Conservation (phyloP, 2,329 filamentous ascomycete genomes). For the Fonsecaea pedrosoi region DNA sequence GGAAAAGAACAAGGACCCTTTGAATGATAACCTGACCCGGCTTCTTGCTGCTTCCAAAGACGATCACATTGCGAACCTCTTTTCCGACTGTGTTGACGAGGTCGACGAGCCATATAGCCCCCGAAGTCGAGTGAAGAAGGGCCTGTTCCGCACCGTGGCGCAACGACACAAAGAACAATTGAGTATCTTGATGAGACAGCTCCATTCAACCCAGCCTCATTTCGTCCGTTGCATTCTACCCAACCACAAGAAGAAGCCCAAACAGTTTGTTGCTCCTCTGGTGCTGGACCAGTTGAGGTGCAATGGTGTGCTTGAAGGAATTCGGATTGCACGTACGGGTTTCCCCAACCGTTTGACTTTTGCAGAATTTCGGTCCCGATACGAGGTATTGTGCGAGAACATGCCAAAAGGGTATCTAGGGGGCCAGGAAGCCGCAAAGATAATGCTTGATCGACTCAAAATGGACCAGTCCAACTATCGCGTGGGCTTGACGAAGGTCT, state of each 20-base stretch:
- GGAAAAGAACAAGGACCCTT: conserved; percentile 97
- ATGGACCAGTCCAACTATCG: conserved; percentile 87
- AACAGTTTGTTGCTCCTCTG: conserved; percentile 88
- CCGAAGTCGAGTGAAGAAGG: conserved; percentile 89
- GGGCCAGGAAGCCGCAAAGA: conserved; percentile 80
- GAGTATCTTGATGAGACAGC: conserved; percentile 91
- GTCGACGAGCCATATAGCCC: conserved; percentile 75
- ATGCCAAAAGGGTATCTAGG: conserved; percentile 92
- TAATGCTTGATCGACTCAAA: conserved; percentile 88
- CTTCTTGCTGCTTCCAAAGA: conserved; percentile 83
- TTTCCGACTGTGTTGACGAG: conserved; percentile 82
- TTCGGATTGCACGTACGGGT: conserved; percentile 93
- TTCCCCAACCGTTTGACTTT: conserved; percentile 95
- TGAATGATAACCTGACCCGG: conserved; percentile 95
- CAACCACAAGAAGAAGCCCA: conserved; percentile 96
- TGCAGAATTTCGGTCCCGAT: conserved; percentile 90
- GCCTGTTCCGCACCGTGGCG: conserved; percentile 93
- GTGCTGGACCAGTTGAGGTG: conserved; percentile 97
- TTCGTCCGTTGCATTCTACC: conserved; percentile 98
- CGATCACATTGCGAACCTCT: conserved; percentile 81
- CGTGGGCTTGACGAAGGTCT: conserved; percentile 95
- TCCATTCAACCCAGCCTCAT: conserved; percentile 95
- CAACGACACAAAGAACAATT: conserved; percentile 98
- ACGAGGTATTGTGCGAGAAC: conserved; percentile 87
- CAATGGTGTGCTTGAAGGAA: conserved; percentile 98